A percentile compares a stretch with the other conserved stretches of the same genome.
Evolutionary conservation across 495 filamentous ascomycete genomes (phyloP).

Genomic region (Penicillium pancosmium): DNA sequence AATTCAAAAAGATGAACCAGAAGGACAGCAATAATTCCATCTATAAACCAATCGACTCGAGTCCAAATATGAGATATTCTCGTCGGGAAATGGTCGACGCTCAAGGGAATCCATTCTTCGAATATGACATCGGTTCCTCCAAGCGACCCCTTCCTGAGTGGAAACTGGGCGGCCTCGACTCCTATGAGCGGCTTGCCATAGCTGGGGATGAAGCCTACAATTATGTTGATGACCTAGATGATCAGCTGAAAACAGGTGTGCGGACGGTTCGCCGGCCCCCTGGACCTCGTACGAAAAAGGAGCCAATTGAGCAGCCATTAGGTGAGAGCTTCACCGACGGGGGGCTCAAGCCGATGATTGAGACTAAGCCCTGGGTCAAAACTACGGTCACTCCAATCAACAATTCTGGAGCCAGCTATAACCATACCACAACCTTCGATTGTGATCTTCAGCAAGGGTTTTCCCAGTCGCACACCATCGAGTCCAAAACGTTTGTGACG

Average conservation of each 20-base stretch:
- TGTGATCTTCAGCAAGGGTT: not conserved
- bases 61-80: constrained; percentile 7
- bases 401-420: not conserved
- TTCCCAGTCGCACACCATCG: not conserved
- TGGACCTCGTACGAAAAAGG: not conserved
- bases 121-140: constrained; percentile 18
- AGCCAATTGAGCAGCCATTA: not conserved
- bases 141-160: constrained; percentile 20
- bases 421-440: not conserved
- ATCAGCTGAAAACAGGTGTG: constrained; percentile 16
- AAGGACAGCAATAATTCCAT: constrained; percentile 1
- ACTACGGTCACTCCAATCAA: not conserved
- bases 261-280: constrained; percentile 16
- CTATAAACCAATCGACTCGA: constrained; percentile 17
- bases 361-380: not conserved
- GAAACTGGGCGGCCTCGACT: constrained; percentile 24
- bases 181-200: constrained; percentile 26
- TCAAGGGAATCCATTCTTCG: constrained; percentile 11
- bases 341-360: not conserved
- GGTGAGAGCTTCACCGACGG: not conserved
- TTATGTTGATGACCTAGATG: constrained; percentile 26
- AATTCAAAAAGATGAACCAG: constrained; percentile 12
- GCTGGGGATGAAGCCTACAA: constrained; percentile 19
- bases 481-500: not conserved
- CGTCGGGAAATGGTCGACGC: constrained; percentile 15